Evolutionary conservation across 1,284 basidiomycete genomes (phyloP).

Genomic region (Laetiporus sulphureus): DNA sequence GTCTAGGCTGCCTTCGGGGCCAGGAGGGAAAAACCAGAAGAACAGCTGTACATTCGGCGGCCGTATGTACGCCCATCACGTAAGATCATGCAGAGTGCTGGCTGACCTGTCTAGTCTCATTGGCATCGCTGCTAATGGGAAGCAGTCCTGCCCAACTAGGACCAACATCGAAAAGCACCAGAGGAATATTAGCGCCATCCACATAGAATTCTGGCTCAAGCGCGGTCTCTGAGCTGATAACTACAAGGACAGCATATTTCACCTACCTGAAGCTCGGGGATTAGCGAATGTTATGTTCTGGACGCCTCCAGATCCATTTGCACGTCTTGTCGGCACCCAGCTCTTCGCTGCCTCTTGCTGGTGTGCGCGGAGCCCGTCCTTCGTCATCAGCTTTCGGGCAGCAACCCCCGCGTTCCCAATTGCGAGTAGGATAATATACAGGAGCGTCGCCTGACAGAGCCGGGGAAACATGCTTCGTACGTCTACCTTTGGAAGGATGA

Average conservation of each 20-base stretch:
- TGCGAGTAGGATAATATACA: conserved; percentile 1
- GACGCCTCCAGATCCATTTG: conserved; percentile 14
- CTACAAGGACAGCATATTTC: background rate
- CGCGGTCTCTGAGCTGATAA: background rate
- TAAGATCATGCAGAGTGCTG: background rate
- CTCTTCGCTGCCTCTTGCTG: conserved; percentile 21
- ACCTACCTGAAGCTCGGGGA: conserved; percentile 54
- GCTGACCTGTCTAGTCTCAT: conserved; percentile 60
- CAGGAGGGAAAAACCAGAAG: conserved; percentile 85
- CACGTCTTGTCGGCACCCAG: conserved; percentile 12
- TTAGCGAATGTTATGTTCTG: conserved; percentile 71
- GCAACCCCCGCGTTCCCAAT: conserved; percentile 1
- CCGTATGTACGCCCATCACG: background rate
- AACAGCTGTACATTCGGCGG: conserved; percentile 45
- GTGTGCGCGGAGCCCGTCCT: conserved; percentile 17
- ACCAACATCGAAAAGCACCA: conserved; percentile 67
- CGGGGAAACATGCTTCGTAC: conserved; percentile 7
- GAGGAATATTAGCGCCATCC: conserved; percentile 58
- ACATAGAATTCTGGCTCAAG: conserved; percentile 58
- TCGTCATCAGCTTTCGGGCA: conserved; percentile 16
- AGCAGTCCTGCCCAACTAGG: conserved; percentile 71
- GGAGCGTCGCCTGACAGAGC: background rate
- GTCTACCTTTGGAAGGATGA: too few species aligned
- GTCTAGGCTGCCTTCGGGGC: conserved; percentile 23
- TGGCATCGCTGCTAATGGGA: conserved; percentile 53